Base-by-base conservation (phyloP, 129 eudicot species). In the Escallonia herrerae region DNA sequence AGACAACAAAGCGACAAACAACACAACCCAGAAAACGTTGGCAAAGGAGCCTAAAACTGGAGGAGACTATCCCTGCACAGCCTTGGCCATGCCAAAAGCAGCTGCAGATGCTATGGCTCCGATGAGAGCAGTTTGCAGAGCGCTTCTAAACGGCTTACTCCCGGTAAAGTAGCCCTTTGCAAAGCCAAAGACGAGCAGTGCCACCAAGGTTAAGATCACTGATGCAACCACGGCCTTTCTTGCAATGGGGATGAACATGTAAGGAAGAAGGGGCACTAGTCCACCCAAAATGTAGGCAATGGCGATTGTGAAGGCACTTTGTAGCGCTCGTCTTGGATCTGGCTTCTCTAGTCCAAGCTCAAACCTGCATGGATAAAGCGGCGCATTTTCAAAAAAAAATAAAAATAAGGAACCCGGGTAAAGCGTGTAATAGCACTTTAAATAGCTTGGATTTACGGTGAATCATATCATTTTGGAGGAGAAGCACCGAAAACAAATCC, bases 31-130 rank as follows among this genome's bases (percentile, higher is more conserved):
- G 33, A 22, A 22, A 22, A 22, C 33, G 33, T 22, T 22, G 33
- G 33, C 33, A 22, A 22, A 22, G 33, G 33, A 22, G 33, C 33
- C 33, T 22, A 22, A 22, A 22, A 22, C 33, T 22, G 33, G 33
- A 22, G 33, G 33, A 22, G 53, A 40, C 78, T 69, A 82, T 62
- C 86, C 78, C 77, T 83, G 95, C 6, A 91, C 85, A 40, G 74
- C 79, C 81, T 91, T 91, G 45, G 98, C 98, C 88, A 91, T 75
- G 74, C 95, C 98, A 68, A 76, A 91, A 60, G 98, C 98, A 56
- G 96, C 98, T 59, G 98, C 96, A 52, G 98, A 91, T 13, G 95
- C 95, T 40, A 88, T 55, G 66, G 91, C 96, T 69, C 95, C 98
- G 40, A 87, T 88, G 5, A 91, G 61, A 6, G 96, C 87, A 33